phyloP scores from a whole-genome alignment of 108 stramenopile species.

The Mayamaea pseudoterrestris region DNA sequence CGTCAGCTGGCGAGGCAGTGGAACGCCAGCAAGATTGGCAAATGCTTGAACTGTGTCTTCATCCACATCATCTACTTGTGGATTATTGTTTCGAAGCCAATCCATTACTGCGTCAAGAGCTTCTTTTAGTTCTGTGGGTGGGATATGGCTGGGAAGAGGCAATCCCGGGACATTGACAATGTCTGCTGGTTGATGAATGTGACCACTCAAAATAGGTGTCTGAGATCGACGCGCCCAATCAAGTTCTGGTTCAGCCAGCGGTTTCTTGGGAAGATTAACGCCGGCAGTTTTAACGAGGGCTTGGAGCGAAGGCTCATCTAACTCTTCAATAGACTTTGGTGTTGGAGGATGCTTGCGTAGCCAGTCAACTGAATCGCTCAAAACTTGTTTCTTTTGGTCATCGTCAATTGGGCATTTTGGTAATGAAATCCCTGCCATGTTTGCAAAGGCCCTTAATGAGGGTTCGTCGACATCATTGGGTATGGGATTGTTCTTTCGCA shows the following conservation, averaged over 20 bases:
- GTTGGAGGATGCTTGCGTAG: constrained; percentile 10
- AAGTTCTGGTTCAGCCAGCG: not conserved
- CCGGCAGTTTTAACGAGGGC: not conserved
- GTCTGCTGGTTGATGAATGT: not conserved
- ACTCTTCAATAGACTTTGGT: constrained; percentile 6
- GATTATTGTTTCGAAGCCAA: constrained; percentile 16
- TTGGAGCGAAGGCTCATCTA: not conserved
- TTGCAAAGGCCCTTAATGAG: constrained; percentile 2
- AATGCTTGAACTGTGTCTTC: constrained; percentile 1
- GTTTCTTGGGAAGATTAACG: not conserved
- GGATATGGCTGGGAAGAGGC: not conserved
- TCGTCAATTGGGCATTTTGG: not conserved
- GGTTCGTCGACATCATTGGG: constrained; percentile 5
- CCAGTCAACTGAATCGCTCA: constrained; percentile 17
- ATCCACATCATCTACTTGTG: constrained; percentile 3
- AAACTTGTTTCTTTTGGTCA: not conserved
- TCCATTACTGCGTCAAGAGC: constrained; percentile 19
- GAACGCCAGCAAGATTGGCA: constrained; percentile 6
- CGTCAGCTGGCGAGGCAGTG: constrained; percentile 1
- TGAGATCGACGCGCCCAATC: not conserved
- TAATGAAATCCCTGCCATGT: constrained; percentile 5
- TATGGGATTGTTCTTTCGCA: constrained; percentile 8
- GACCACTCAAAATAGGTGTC: constrained; percentile 1
- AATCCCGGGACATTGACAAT: not conserved
- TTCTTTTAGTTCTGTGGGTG: constrained; percentile 9